Base-by-base conservation (phyloP, 768 basidiomycete species). In the Xerocomellus amylosporus region DNA sequence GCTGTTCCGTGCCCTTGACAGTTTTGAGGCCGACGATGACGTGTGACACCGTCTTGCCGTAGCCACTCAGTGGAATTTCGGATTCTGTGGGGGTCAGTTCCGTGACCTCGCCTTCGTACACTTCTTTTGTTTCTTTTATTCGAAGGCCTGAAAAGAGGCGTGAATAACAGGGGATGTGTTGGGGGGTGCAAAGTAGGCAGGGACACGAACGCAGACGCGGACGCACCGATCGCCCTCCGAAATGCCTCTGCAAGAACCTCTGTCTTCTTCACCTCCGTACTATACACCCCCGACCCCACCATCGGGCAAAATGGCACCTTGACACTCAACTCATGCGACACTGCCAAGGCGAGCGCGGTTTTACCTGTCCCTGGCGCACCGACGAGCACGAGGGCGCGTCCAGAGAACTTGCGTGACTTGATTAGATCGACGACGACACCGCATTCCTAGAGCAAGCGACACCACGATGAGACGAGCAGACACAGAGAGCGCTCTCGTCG, bases 271-370 rank as follows among this genome's bases (percentile, higher is more conserved):
- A 99, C 94, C 72, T 98, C 96, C 4, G 90, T 86, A 38, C 87
- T 91, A 68, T 97, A 98, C 56, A 98, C 97, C 73, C 98, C 97
- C 19, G 87, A 89, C 0, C 97, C 97, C 41, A 98, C 97, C 93
- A 98, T 98, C 6, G 94, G 93, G 70, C 95, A 98, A 69, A 99
- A 98, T 0, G 97, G 97, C 1, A 98, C 95, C 65, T 97, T 97
- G 20, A 82, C 75, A 0, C 97, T 97, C 0, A 99, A 81, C 64
- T 98, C 97, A 55, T 98, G 95, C 7, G 93, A 88, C 26, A 98
- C 83, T 0, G 93, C 97, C n/a, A 98, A 73, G 2, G 96, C 95
- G 26, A 98, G 82, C 0, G 97, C 96, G 0, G 97, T 98, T 76
- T 99, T 98, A 13, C 97, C 96, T 4, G 96, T 99, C 15, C 97